A percentile compares a stretch with the other conserved stretches of the same genome.
Conservation (phyloP, 2,329 filamentous ascomycete genomes). For the Arthrinium phaeospermum region DNA sequence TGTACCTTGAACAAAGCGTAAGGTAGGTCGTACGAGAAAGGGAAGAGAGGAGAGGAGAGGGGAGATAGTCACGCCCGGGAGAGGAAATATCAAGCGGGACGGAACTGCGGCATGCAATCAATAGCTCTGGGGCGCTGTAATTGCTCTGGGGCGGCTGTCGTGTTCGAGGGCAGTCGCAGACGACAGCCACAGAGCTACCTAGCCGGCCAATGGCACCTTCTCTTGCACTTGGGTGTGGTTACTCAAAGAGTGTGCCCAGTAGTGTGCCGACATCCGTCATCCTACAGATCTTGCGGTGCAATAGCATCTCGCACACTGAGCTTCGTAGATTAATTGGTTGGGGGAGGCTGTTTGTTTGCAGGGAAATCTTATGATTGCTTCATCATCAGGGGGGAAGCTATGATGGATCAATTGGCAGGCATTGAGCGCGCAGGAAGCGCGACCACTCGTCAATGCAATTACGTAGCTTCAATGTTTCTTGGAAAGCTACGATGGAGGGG, state of each 20-base stretch:
- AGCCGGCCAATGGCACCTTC: neutral
- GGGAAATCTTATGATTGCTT: conserved; percentile 2
- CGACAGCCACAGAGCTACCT: neutral
- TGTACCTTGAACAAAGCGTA: neutral
- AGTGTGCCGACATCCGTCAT: conserved; percentile 15
- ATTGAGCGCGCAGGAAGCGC: neutral
- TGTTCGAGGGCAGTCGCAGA: neutral
- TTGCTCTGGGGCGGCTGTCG: neutral
- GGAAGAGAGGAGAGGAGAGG: too few relatives aligned
- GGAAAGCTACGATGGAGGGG: neutral
- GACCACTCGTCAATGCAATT: neutral
- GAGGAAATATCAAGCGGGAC: neutral
- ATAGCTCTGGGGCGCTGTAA: neutral
- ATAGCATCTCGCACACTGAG: neutral
- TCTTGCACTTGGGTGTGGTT: neutral
- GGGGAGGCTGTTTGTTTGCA: neutral
- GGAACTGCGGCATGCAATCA: neutral
- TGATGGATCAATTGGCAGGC: neutral
- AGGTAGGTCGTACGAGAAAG: neutral
- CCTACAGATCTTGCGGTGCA: neutral
- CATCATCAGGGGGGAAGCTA: neutral
- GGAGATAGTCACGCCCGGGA: neutral
- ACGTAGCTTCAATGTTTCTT: neutral
- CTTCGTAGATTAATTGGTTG: neutral
- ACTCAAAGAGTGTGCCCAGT: conserved; percentile 10